Evolutionary conservation across 768 basidiomycete species (phyloP), one percentile per base, ranked within the genome.

Genomic region (Tylopilus subfusipes): DNA sequence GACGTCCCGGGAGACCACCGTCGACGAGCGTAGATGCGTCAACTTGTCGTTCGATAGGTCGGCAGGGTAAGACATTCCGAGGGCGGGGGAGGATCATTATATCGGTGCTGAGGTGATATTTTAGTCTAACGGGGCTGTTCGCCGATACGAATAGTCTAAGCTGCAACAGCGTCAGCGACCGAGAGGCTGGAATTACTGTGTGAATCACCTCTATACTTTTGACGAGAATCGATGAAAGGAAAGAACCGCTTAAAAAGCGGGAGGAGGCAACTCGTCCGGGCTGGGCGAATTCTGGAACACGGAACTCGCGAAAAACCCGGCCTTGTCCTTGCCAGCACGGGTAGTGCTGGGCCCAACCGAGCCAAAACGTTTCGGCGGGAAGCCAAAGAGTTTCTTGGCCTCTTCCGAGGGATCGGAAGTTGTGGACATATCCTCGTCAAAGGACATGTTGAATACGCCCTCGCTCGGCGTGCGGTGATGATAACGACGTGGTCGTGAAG

Each of bases 201-300:
- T 3, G 42, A 43, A n/a, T 56, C 19, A 77, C 76, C 75, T 76
- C 63, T 75, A 77, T 73, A 70, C 71, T 71, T 66, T 66, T 64
- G 66, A 59, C 60, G 22, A 40, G 44, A 61, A 60, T 56, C 57
- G 12, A 53, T 7, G 38, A 52, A 54, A 63, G 48, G 69, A 68
- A 78, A 69, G 78, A 48, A 74, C 72, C 69, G 68, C 67, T 71
- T 50, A 70, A 65, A 86, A 84, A 59, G 78, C 73, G 52, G 86
- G 87, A 56, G 82, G 80, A 43, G 89, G 89, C 45, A 91, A 73
- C 65, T 88, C 88, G 56, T 90, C 89, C 49, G 89, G 89, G 63
- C 85, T 89, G 16, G 89, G 89, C 54, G 87, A 89, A 76, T 90
- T 91, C 78, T 90, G 89, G 82, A 90, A 91, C 64, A 78, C 75